A percentile compares a stretch with the other conserved stretches of the same genome.
Conservation (phyloP, 768 basidiomycete genomes). For the Mycena latifolia region DNA sequence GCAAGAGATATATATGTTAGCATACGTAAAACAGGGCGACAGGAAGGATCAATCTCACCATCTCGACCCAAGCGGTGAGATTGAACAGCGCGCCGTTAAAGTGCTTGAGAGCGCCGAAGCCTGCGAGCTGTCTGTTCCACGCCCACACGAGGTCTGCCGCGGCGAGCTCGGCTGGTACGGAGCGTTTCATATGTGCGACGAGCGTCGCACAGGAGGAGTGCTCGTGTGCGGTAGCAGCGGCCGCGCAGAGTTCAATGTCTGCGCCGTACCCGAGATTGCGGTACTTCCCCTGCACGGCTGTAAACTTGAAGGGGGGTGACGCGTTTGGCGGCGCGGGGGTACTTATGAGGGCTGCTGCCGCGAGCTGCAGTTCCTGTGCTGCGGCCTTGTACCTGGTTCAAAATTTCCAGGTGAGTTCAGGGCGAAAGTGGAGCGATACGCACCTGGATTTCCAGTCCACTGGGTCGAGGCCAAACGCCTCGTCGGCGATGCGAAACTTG, state of each 20-base stretch:
- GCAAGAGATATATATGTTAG: neutral
- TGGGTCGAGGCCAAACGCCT: neutral
- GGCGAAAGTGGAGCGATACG: too few relatives aligned
- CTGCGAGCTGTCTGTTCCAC: neutral
- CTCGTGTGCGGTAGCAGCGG: neutral
- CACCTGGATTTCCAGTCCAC: neutral
- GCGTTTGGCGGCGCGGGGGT: too few relatives aligned
- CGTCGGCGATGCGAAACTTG: neutral
- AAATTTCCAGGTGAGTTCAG: too few relatives aligned
- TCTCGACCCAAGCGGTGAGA: neutral
- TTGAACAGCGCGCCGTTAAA: constrained; percentile 12
- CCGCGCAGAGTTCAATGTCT: constrained; percentile 8
- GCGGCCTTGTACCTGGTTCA: too few relatives aligned
- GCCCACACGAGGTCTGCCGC: neutral
- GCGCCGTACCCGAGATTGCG: constrained; percentile 9
- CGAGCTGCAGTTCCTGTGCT: too few relatives aligned
- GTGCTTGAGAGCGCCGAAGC: neutral
- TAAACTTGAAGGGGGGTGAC: too few relatives aligned
- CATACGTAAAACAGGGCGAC: neutral
- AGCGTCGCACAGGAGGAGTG: neutral
- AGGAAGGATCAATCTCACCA: constrained; percentile 1
- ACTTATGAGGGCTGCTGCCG: too few relatives aligned
- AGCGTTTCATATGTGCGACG: neutral
- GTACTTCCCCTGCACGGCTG: neutral
- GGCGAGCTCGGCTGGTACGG: neutral